Evolutionary conservation across 768 basidiomycete genomes (phyloP).

Genomic region (Obba rivulosa): DNA sequence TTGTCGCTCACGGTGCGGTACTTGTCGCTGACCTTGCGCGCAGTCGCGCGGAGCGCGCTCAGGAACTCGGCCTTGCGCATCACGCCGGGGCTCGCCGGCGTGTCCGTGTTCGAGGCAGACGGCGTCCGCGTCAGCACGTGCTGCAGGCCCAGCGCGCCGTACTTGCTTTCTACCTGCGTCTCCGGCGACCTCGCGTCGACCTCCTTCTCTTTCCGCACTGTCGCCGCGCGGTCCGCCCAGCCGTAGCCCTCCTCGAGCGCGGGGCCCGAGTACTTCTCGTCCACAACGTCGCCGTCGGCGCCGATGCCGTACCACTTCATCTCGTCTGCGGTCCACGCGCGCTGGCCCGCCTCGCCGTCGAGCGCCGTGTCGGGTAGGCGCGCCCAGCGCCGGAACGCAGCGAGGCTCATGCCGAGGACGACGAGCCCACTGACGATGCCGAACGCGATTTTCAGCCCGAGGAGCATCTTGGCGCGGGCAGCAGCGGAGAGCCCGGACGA

Average conservation of each 20-base stretch:
- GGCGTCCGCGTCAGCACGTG: slow-evolving; percentile 29
- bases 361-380: slow-evolving; percentile 56
- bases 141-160: slow-evolving; percentile 32
- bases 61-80: slow-evolving; percentile 72
- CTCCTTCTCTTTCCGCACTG: not conserved
- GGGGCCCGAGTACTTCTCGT: slow-evolving; percentile 4
- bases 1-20: slow-evolving; percentile 34
- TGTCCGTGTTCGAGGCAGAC: slow-evolving; percentile 17
- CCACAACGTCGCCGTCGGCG: slow-evolving; percentile 18
- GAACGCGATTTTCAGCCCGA: slow-evolving; percentile 59
- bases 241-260: slow-evolving; percentile 26
- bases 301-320: slow-evolving; percentile 64
- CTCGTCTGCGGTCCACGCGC: slow-evolving; percentile 59
- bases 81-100: slow-evolving; percentile 42
- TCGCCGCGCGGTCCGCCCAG: slow-evolving; percentile 20
- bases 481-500: slow-evolving; percentile 33
- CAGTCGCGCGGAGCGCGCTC: slow-evolving; percentile 54
- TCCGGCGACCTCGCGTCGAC: too few relatives aligned
- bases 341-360: slow-evolving; percentile 52
- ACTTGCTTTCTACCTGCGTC: not conserved
- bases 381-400: slow-evolving; percentile 49
- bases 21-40: slow-evolving; percentile 64
- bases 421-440: slow-evolving; percentile 57
- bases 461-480: slow-evolving; percentile 43
- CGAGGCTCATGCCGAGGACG: slow-evolving; percentile 48